Conservation (phyloP, 495 filamentous ascomycete species). For the Ascobolus immersus region DNA sequence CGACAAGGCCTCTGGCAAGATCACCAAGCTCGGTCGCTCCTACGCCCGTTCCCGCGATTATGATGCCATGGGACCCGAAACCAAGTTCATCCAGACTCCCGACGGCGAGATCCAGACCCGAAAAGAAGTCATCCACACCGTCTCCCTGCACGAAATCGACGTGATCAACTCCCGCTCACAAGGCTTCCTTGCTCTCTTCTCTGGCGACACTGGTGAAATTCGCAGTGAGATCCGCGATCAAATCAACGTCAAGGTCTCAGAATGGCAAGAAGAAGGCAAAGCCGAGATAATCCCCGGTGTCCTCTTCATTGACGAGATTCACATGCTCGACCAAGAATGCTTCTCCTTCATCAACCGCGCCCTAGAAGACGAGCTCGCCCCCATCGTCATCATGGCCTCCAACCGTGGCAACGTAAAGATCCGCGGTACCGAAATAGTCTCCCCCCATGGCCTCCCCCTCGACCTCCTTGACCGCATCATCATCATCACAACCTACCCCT, state of each 20-base stretch:
- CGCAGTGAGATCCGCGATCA: slow-evolving; percentile 89
- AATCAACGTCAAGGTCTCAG: slow-evolving; percentile 92
- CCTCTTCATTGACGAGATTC: slow-evolving; percentile 94
- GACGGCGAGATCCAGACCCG: slow-evolving; percentile 95
- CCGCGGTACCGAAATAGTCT: slow-evolving; percentile 61
- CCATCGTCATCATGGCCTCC: slow-evolving; percentile 99
- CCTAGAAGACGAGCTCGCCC: slow-evolving; percentile 73
- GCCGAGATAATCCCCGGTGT: slow-evolving; percentile 94
- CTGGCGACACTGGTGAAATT: slow-evolving; percentile 95
- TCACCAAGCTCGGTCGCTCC: slow-evolving; percentile 82
- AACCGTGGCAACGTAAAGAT: slow-evolving; percentile 85
- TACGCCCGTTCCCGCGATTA: slow-evolving; percentile 89
- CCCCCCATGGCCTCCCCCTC: slow-evolving; percentile 76
- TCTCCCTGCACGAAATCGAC: slow-evolving; percentile 92
- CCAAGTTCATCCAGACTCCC: slow-evolving; percentile 94
- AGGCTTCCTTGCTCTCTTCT: slow-evolving; percentile 79
- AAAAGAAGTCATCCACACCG: slow-evolving; percentile 89
- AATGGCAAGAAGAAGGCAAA: slow-evolving; percentile 98
- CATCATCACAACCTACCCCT: slow-evolving; percentile 87
- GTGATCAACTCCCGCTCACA: slow-evolving; percentile 97
- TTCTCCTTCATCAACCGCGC: slow-evolving; percentile 97
- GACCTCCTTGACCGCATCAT: slow-evolving; percentile 92
- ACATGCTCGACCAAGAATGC: slow-evolving; percentile 98
- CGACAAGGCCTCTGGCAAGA: slow-evolving; percentile 91
- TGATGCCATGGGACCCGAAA: slow-evolving; percentile 96